These are phyloP conservation scores for Triadica sebifera DNA, from an alignment of 345 rosid species.

Conservation along the genomic window DNA sequence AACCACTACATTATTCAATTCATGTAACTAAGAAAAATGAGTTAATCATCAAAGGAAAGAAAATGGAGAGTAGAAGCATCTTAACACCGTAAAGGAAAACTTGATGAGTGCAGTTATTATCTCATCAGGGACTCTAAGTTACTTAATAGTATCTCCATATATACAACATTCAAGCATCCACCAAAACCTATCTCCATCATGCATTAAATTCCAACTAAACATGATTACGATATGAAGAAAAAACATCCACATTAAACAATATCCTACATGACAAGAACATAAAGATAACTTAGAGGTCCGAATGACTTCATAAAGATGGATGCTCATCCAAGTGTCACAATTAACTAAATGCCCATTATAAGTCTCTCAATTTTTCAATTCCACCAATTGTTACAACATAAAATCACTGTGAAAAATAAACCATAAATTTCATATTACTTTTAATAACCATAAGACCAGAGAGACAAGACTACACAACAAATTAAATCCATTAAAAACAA, in stretches of 20 bases:
- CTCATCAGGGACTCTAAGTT: conserved; percentile 99
- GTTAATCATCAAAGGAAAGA: no score
- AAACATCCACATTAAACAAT: conserved; percentile 1
- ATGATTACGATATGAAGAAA: neutral
- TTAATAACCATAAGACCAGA: no score
- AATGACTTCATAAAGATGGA: conserved; percentile 96
- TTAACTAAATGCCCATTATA: conserved; percentile 96
- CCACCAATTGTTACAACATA: conserved; percentile 64
- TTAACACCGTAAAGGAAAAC: neutral
- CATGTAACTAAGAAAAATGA: neutral
- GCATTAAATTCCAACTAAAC: conserved; percentile 18
- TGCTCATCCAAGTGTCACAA: conserved; percentile 98
- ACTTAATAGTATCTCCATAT: conserved; percentile 96
- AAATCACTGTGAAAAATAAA: conserved; percentile 26
- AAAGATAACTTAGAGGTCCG: conserved; percentile 82
- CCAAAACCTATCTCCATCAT: conserved; percentile 99
- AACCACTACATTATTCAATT: neutral
- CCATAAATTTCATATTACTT: no score
- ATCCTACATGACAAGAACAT: neutral
- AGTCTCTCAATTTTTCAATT: conserved; percentile 95
- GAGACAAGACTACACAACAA: no score
- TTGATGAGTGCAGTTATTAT: conserved; percentile 26
- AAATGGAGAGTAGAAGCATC: neutral
- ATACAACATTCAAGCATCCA: conserved; percentile 99
- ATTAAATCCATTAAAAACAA: no score